Evolutionary conservation across 139 green algal genomes (phyloP).

Genomic region (Tetradesmus lagerheimii): DNA sequence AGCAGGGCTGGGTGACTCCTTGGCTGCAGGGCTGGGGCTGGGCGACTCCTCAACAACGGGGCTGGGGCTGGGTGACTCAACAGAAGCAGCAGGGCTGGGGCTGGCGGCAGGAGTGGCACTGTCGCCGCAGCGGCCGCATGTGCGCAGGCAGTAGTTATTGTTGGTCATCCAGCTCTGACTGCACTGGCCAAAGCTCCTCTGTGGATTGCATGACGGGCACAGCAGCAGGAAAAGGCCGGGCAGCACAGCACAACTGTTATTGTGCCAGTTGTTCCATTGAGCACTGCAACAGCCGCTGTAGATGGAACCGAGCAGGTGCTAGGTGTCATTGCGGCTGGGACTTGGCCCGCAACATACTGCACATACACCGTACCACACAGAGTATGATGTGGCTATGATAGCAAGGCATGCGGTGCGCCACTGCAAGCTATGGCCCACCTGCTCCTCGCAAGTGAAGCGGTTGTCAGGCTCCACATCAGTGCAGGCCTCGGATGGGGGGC

Average conservation of each 20-base stretch:
- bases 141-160: background rate
- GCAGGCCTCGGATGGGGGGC: background rate
- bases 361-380: too few species aligned
- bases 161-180: background rate
- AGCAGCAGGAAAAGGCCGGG: too few species aligned
- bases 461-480: slow-evolving; percentile 2
- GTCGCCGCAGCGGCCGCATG: background rate
- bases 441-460: slow-evolving; percentile 14
- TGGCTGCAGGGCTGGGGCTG: background rate
- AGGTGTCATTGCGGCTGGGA: too few species aligned
- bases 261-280: too few species aligned
- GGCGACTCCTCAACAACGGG: background rate
- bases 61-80: background rate
- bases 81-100: background rate
- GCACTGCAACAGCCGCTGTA: too few species aligned
- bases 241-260: too few species aligned
- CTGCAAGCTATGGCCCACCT: background rate
- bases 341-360: too few species aligned
- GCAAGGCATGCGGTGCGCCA: too few species aligned
- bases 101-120: background rate
- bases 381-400: too few species aligned
- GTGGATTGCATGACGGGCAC: background rate
- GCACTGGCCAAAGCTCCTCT: background rate
- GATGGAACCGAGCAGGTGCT: too few species aligned
- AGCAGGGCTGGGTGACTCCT: background rate